Evolutionary conservation across 140 eudicot genomes (phyloP), one percentile per base, ranked within the genome.

Genomic region (Flaveria floridana): DNA sequence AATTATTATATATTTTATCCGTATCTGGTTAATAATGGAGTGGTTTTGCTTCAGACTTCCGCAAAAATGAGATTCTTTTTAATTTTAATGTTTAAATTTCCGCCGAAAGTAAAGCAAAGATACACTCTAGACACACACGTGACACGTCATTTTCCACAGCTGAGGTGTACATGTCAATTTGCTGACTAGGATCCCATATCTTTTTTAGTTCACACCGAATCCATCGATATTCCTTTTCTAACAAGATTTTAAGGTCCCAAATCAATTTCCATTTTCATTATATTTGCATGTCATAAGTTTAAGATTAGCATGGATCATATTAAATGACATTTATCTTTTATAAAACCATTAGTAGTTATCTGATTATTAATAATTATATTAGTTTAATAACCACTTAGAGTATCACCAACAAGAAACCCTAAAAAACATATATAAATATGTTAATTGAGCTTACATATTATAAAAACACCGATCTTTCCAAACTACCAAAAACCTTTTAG

Each of bases 21-120:
- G 41, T 25, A 59, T 59, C 6, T 59, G 0, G 2, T 59, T 62
- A 62, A 59, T 59, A 59, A 41, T 39, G 68, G 7, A 6, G 23
- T 19, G 77, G 57, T 59, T 23, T 73, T 75, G 72, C 79, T 64
- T 75, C 53, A 50, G 16, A 64, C 18, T 20, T 65, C 73, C 42
- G 73, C 79, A 63, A 74, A 56, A 55, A 34, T 11, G 13, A 74
- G 26, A 74, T 74, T 46, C 34, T 74, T 44, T 74, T 25, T 44
- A 44, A 44, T 9, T 44, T 25, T 48, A 0, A 46, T 8, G 78
- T 59, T 55, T 57, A 8, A 74, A 23, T 74, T 47, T 74, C 64
- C 79, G 65, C 79, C 79, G 79, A 74, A 74, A 74, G 79, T 34
- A 62, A 74, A 73, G 70, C 59, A 73, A 73, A 73, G 56, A 70